These are phyloP conservation scores for Ceratocystis smalleyi DNA, from an alignment of 2,329 filamentous ascomycete species.

Conservation along the genomic window DNA sequence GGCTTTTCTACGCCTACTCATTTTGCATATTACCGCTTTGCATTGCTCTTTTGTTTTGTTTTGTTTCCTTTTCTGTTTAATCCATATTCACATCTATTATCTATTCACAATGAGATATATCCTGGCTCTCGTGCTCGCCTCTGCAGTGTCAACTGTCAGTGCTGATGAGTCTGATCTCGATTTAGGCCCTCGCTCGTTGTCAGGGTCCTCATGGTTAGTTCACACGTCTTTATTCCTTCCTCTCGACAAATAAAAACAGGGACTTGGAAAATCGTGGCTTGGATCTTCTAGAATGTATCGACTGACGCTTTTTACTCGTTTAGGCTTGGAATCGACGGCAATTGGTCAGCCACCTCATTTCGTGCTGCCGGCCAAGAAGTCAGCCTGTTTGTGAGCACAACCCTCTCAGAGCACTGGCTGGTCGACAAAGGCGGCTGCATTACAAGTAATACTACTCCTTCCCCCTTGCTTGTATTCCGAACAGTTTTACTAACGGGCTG, in stretches of 20 bases:
- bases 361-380: constrained; percentile 34
- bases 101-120: constrained; percentile 9
- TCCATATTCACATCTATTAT: background rate
- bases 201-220: constrained; percentile 15
- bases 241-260: too few species aligned
- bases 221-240: too few species aligned
- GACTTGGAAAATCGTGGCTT: background rate
- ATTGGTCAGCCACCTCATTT: constrained; percentile 56
- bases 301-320: background rate
- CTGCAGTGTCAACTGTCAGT: background rate
- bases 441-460: constrained; percentile 28
- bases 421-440: constrained; percentile 43
- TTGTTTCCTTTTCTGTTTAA: background rate
- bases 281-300: background rate
- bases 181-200: constrained; percentile 8
- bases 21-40: background rate
- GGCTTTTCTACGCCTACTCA: background rate
- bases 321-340: constrained; percentile 50
- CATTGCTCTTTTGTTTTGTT: background rate
- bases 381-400: constrained; percentile 43
- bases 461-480: background rate
- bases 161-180: background rate
- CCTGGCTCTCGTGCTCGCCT: background rate
- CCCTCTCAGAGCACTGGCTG: constrained; percentile 56
- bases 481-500: background rate